These are phyloP conservation scores for Mucor indicus DNA, from an alignment of 371 early-diverging fungal species.

Conservation along the genomic window DNA sequence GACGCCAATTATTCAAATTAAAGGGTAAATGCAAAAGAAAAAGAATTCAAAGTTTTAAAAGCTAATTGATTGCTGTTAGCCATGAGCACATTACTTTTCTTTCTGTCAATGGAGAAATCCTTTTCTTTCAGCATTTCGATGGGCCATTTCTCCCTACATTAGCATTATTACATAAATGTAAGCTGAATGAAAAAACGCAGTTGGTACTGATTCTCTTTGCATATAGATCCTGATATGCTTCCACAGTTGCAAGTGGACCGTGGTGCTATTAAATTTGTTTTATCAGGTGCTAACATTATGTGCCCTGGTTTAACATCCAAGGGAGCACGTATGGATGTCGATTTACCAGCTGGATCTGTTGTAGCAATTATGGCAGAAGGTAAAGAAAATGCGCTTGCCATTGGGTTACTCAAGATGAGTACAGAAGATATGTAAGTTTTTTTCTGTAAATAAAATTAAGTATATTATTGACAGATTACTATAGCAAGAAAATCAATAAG, in stretches of 20 bases:
- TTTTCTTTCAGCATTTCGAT: conserved; percentile 94
- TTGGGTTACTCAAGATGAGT: conserved; percentile 87
- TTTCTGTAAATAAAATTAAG: too few relatives aligned
- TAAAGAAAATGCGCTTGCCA: conserved; percentile 91
- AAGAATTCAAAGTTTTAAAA: neutral
- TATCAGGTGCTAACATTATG: conserved; percentile 97
- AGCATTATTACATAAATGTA: conserved; percentile 89
- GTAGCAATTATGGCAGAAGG: conserved; percentile 96
- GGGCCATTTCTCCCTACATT: conserved; percentile 89
- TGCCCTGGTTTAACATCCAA: conserved; percentile 96
- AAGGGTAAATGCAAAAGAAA: conserved; percentile 60
- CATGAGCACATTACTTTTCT: conserved; percentile 85
- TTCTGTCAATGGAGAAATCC: conserved; percentile 75
- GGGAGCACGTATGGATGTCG: conserved; percentile 82
- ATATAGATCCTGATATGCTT: conserved; percentile 85
- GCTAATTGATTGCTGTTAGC: conserved; percentile 34
- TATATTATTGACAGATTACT: too few relatives aligned
- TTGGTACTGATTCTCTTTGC: neutral
- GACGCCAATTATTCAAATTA: conserved; percentile 77
- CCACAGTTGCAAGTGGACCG: conserved; percentile 92
- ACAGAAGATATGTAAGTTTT: conserved; percentile 86
- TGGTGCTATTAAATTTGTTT: conserved; percentile 97
- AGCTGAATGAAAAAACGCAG: conserved; percentile 1
- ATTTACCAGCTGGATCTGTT: conserved; percentile 69
- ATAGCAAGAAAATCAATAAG: conserved; percentile 83